These are phyloP conservation scores for Senna siamea DNA, from an alignment of 306 rosid species.

Conservation along the genomic window DNA sequence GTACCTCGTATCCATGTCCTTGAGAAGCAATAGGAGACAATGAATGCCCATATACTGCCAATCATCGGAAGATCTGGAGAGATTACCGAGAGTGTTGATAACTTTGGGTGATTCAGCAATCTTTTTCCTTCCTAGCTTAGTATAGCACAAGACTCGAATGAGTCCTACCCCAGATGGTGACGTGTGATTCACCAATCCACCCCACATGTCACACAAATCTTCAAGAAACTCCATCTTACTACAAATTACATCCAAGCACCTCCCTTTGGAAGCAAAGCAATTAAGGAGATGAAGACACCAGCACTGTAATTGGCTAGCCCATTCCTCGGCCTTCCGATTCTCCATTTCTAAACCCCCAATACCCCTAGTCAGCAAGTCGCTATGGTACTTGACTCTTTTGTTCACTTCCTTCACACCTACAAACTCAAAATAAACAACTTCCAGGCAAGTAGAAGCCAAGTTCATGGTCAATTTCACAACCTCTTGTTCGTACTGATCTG, in stretches of 20 bases:
- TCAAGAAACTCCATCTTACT: constrained; percentile 48
- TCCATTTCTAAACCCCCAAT: constrained; percentile 72
- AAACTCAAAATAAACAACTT: constrained; percentile 55
- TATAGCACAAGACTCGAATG: constrained; percentile 67
- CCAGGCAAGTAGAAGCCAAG: constrained; percentile 62
- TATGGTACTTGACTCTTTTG: constrained; percentile 56
- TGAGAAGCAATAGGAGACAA: constrained; percentile 77
- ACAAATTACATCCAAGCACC: constrained; percentile 59
- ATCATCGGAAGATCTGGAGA: constrained; percentile 83
- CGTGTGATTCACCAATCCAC: constrained; percentile 67
- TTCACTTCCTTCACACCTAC: constrained; percentile 43
- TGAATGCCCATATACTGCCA: constrained; percentile 88
- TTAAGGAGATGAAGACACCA: constrained; percentile 76
- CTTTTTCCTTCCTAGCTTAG: constrained; percentile 57
- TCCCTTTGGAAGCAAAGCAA: constrained; percentile 77
- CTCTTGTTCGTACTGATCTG: constrained; percentile 51
- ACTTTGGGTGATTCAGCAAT: constrained; percentile 54
- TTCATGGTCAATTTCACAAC: constrained; percentile 52
- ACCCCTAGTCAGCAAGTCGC: constrained; percentile 75
- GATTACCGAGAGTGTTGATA: constrained; percentile 53
- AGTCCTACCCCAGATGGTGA: constrained; percentile 80
- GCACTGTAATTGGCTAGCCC: constrained; percentile 43
- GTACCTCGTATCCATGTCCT: constrained; percentile 67
- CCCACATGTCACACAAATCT: constrained; percentile 72
- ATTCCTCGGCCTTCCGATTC: constrained; percentile 72